Evolutionary conservation across 2,329 filamentous ascomycete genomes (phyloP), one percentile per base, ranked within the genome.

Genomic region (Sporothrix sp.): DNA sequence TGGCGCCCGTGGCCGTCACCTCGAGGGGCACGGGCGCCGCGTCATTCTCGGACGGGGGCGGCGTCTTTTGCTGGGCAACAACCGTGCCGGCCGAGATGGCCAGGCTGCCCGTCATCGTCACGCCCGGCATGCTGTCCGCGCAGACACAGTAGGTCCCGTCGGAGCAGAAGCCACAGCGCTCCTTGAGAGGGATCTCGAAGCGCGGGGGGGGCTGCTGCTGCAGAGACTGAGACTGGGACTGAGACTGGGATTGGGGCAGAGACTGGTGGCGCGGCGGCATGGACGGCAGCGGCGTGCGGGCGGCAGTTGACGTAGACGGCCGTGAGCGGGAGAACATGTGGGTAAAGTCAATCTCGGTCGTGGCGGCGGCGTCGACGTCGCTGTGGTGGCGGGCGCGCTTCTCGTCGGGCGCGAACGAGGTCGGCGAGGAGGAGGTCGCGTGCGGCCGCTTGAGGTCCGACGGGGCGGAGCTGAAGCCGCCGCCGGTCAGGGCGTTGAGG

Each of bases 81-180:
- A 56, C 51, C 1, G 56, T 37, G 5, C 49, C 50, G 3, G 48
- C 21, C 13, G 54, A 40, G 20, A 58, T 61, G 2, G 64, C 63
- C 11, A 68, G 65, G 58, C 69, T 66, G 46, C 67, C 65, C 1
- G 69, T 65, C 28, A 65, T 66, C 14, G 57, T 58, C 11, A 59
- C 45, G 11, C 60, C 55, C 13, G 59, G 55, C 53, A 63, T 61
- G 16, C 61, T 58, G 9, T 90, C 86, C 21, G 85, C 86, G 65
- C 87, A 93, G 57, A 89, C 81, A 61, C 87, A 93, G 59, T 87
- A 87, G 0, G 84, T 89, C 4, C 85, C 85, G 53, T 90, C 85
- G 55, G 83, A 79, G 66, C 87, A 93, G 68, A 93, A 93, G 7
- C 87, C 87, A 63, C 87, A 93, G 18, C 79, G 76, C 59, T 91